Percentiles rank a stretch among this genome's conserved stretches.
Evolutionary conservation across 345 rosid genomes (phyloP).

Genomic region (Balakata baccata): DNA sequence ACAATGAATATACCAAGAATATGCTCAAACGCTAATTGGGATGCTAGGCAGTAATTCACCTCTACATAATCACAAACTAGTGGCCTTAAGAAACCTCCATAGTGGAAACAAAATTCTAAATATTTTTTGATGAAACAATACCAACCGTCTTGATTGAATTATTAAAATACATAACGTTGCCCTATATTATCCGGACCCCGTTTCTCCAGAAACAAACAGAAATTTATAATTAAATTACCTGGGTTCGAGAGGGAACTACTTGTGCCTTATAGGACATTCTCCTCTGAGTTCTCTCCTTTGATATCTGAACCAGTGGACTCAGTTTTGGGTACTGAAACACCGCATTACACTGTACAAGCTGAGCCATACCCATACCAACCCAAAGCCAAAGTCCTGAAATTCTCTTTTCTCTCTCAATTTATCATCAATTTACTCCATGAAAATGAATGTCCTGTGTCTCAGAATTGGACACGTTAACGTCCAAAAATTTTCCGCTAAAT

Average conservation of each 20-base stretch:
- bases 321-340: constrained; percentile 20
- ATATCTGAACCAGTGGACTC: constrained; percentile 23
- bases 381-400: background rate
- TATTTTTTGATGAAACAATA: too few species aligned
- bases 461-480: constrained; percentile 47
- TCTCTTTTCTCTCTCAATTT: background rate
- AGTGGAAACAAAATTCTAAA: too few species aligned
- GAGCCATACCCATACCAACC: constrained; percentile 42
- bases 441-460: constrained; percentile 33
- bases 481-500: background rate
- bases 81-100: too few species aligned
- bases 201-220: background rate
- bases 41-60: too few species aligned
- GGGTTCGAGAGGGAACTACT: constrained; percentile 64
- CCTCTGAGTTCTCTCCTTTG: constrained; percentile 27
- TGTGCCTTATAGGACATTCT: constrained; percentile 47
- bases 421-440: constrained; percentile 5
- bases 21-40: too few species aligned
- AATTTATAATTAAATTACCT: constrained; percentile 31
- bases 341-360: constrained; percentile 42
- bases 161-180: too few species aligned
- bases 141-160: too few species aligned
- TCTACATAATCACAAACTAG: too few species aligned
- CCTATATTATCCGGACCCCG: too few species aligned
- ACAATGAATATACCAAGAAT: too few species aligned